Evolutionary conservation across 2,329 filamentous ascomycete genomes (phyloP).

Genomic region (Zymoseptoria crescenta): DNA sequence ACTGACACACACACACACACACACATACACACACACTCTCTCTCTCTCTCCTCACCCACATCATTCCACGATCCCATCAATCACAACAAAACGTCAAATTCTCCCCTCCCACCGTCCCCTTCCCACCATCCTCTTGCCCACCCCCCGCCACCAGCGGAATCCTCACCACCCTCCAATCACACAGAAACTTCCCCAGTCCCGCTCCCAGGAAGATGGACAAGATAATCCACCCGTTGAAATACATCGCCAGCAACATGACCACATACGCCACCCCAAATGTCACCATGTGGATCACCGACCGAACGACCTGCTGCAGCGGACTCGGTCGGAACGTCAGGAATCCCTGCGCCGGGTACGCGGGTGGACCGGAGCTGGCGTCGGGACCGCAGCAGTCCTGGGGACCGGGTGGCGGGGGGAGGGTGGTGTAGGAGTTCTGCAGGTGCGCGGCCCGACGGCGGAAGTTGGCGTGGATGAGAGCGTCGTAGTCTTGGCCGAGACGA

Average conservation of each 20-base stretch:
- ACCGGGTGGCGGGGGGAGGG: not conserved
- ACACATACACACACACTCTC: too few relatives aligned
- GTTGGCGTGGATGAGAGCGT: constrained; percentile 35
- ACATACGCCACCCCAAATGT: constrained; percentile 73
- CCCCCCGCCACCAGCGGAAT: constrained; percentile 7
- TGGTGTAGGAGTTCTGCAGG: not conserved
- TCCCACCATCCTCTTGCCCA: not conserved
- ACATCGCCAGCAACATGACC: constrained; percentile 61
- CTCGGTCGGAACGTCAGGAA: constrained; percentile 42
- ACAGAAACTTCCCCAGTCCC: constrained; percentile 58
- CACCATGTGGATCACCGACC: constrained; percentile 59
- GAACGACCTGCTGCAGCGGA: constrained; percentile 56
- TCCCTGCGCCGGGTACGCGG: not conserved
- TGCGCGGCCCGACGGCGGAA: not conserved
- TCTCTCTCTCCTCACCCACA: not conserved
- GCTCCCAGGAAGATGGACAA: constrained; percentile 73
- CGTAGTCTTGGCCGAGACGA: constrained; percentile 63
- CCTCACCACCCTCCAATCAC: constrained; percentile 61
- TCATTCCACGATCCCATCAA: not conserved
- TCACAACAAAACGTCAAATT: not conserved
- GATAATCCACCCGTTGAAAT: constrained; percentile 65
- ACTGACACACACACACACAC: too few relatives aligned
- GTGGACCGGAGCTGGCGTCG: not conserved
- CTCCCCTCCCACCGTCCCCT: not conserved
- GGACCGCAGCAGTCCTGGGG: not conserved